Evolutionary conservation across 352 stramenopile species (phyloP).

Genomic region (Thalassiosira livingstoniorum): DNA sequence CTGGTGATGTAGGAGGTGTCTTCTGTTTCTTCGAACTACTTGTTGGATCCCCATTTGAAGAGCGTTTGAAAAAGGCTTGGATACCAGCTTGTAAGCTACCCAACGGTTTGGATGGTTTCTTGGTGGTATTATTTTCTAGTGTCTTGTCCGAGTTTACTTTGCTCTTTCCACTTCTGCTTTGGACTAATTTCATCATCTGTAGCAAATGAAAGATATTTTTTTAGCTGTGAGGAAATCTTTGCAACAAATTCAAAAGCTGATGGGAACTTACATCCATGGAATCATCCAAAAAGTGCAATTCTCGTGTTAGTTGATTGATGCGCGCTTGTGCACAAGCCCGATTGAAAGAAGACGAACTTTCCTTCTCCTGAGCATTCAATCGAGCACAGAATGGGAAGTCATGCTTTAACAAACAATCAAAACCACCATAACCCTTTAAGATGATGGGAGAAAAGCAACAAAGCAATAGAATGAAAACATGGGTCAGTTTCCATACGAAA

Average conservation of each 20-base stretch:
- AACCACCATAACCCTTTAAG: conserved; percentile 78
- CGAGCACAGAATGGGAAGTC: conserved; percentile 52
- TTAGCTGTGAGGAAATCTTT: not conserved
- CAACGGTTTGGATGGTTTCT: conserved; percentile 57
- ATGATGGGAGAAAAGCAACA: too few species aligned
- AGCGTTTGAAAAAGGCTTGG: conserved; percentile 62
- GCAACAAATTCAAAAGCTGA: not conserved
- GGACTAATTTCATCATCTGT: conserved; percentile 63
- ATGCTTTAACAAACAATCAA: conserved; percentile 63
- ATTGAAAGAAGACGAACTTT: conserved; percentile 53
- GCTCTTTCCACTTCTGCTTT: conserved; percentile 37
- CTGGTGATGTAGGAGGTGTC: conserved; percentile 60
- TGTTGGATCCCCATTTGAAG: not conserved
- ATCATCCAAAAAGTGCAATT: conserved; percentile 75
- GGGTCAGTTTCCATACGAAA: too few species aligned
- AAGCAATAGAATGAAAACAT: too few species aligned
- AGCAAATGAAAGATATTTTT: conserved; percentile 1
- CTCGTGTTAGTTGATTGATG: conserved; percentile 78
- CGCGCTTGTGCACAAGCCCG: conserved; percentile 61
- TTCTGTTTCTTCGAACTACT: conserved; percentile 49
- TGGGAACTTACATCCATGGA: conserved; percentile 67
- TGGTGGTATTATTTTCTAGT: conserved; percentile 39
- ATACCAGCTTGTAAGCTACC: conserved; percentile 58
- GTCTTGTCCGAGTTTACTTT: conserved; percentile 24
- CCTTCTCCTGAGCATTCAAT: conserved; percentile 34